A percentile compares a stretch with the other conserved stretches of the same genome.
Evolutionary conservation across 2,329 filamentous ascomycete species (phyloP).

Genomic region (Penicillium sumatraense): DNA sequence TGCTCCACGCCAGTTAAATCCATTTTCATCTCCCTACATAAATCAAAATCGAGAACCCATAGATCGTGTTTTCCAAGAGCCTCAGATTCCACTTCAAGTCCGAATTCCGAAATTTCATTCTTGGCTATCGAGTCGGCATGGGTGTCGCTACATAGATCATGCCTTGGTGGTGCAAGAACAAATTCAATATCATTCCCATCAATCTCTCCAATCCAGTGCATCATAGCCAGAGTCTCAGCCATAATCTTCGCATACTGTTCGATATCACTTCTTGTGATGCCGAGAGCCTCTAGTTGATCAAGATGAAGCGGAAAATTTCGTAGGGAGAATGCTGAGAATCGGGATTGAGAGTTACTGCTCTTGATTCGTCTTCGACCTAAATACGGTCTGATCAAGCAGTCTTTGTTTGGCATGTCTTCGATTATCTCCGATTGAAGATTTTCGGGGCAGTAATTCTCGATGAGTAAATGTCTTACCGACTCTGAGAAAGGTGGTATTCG

Average conservation of each 20-base stretch:
- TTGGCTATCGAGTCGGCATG: conserved; percentile 1
- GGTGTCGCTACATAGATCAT: neutral
- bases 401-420: conserved; percentile 40
- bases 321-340: conserved; percentile 41
- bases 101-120: neutral
- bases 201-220: conserved; percentile 55
- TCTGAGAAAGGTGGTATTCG: conserved; percentile 40
- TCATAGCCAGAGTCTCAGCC: conserved; percentile 55
- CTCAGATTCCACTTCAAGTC: conserved; percentile 7
- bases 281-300: conserved; percentile 55
- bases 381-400: conserved; percentile 57
- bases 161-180: conserved; percentile 46
- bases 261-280: conserved; percentile 31
- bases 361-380: conserved; percentile 45
- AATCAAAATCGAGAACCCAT: conserved; percentile 57
- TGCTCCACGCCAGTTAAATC: conserved; percentile 46
- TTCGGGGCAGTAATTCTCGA: conserved; percentile 39
- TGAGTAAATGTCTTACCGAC: conserved; percentile 32
- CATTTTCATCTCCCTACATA: conserved; percentile 39
- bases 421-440: conserved; percentile 30
- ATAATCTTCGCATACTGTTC: conserved; percentile 49
- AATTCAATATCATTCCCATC: conserved; percentile 63
- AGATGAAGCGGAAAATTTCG: conserved; percentile 57
- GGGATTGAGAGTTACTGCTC: conserved; percentile 13
- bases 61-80: conserved; percentile 41